Percentiles rank a stretch among this genome's conserved stretches.
These are phyloP conservation scores for Pyrus betulifolia DNA, from an alignment of 306 rosid genomes.

Conservation along the genomic window DNA sequence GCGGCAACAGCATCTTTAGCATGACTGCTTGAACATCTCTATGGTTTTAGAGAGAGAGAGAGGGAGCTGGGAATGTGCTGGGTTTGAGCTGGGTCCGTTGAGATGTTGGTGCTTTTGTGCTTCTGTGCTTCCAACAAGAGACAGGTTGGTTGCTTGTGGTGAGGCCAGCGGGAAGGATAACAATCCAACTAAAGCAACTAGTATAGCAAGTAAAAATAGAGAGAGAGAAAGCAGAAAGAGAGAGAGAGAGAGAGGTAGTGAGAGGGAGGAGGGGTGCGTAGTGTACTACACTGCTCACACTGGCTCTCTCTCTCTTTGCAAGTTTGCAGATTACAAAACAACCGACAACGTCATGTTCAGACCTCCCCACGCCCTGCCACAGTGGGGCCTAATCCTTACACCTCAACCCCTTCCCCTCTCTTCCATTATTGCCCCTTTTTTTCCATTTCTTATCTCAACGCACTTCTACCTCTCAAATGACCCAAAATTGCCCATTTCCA, in stretches of 20 bases:
- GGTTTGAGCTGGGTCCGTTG: not conserved
- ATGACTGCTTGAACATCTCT: constrained; percentile 13
- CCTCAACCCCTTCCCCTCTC: not conserved
- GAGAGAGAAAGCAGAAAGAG: not conserved
- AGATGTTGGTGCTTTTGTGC: constrained; percentile 18
- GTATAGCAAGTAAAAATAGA: not conserved
- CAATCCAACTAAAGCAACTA: not conserved
- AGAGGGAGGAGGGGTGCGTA: not conserved
- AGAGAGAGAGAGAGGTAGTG: not conserved
- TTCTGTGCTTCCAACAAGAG: constrained; percentile 52
- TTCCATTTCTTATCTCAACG: constrained; percentile 21
- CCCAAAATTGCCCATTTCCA: constrained; percentile 14
- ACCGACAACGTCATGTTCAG: constrained; percentile 70
- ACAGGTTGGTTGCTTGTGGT: constrained; percentile 61
- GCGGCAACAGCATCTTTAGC: constrained; percentile 12
- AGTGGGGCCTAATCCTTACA: constrained; percentile 33
- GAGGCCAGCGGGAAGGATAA: constrained; percentile 29
- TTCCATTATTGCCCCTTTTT: constrained; percentile 34
- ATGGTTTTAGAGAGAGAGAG: not conserved
- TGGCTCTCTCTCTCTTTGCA: not conserved
- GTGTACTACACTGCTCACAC: not conserved
- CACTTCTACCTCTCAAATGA: constrained; percentile 3
- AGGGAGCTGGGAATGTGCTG: not conserved
- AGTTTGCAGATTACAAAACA: constrained; percentile 32
- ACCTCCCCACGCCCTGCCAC: constrained; percentile 67